Evolutionary conservation across 148 eudicot species (phyloP).

Genomic region (Agrostemma githago): DNA sequence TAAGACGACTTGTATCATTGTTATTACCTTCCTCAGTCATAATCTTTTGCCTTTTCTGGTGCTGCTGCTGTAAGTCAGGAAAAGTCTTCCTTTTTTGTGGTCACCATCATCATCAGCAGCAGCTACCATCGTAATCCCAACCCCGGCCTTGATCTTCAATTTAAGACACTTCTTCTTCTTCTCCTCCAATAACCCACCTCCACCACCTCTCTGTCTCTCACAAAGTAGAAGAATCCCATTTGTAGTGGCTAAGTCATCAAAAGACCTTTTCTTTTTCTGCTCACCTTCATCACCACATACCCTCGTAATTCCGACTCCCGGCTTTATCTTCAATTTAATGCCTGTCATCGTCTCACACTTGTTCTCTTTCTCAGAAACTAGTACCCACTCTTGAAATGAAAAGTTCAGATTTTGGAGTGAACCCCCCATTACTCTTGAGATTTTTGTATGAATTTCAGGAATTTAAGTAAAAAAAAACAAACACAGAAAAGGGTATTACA

Average conservation of each 20-base stretch:
- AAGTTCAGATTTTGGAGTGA: not conserved
- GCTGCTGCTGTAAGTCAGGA: not conserved
- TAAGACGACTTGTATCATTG: not conserved
- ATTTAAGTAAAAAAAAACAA: too few species aligned
- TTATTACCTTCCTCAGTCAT: not conserved
- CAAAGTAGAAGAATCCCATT: not conserved
- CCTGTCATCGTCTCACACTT: too few species aligned
- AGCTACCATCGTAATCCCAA: not conserved
- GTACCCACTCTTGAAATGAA: not conserved
- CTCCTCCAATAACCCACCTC: not conserved
- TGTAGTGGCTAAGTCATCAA: not conserved
- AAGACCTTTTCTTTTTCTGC: not conserved
- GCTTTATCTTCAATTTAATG: too few species aligned
- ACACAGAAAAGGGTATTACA: too few species aligned
- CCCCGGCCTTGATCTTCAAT: not conserved
- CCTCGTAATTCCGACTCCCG: too few species aligned
- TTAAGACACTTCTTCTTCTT: not conserved
- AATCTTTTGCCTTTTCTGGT: too few species aligned
- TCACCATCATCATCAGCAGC: not conserved
- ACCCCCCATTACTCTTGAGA: not conserved
- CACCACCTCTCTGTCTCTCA: not conserved
- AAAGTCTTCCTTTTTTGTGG: not conserved
- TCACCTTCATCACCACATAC: too few species aligned
- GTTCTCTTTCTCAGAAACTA: not conserved
- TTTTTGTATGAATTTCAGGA: not conserved